These are phyloP conservation scores for Pestalotiopsis sp. DNA, from an alignment of 2,329 filamentous ascomycete species.

Conservation along the genomic window DNA sequence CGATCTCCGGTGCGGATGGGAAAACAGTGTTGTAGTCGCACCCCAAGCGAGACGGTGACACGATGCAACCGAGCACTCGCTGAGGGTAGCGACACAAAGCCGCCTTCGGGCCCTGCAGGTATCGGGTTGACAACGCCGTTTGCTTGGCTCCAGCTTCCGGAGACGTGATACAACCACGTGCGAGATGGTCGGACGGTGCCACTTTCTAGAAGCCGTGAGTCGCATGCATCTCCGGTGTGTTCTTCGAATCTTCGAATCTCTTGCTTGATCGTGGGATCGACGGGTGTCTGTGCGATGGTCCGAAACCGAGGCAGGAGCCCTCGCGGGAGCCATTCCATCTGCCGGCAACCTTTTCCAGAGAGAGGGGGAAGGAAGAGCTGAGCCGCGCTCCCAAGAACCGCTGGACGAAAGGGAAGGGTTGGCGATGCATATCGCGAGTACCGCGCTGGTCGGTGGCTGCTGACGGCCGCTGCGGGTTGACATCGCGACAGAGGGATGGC, in stretches of 20 bases:
- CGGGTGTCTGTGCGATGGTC: neutral
- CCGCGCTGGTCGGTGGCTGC: neutral
- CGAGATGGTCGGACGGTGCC: neutral
- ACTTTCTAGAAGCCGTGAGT: neutral
- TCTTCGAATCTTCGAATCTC: neutral
- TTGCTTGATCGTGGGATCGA: neutral
- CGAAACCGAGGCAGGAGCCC: neutral
- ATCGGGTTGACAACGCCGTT: constrained; percentile 1
- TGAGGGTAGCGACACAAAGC: neutral
- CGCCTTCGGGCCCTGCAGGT: neutral
- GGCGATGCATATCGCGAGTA: neutral
- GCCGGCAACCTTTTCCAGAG: neutral
- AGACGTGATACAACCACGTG: neutral
- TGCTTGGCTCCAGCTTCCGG: constrained; percentile 2
- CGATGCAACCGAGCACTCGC: neutral
- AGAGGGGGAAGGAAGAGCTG: too few relatives aligned
- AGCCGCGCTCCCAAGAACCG: neutral
- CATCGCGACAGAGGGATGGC: neutral
- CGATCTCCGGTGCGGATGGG: neutral
- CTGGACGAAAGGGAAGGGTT: neutral
- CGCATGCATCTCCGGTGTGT: neutral
- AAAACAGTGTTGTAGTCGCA: neutral
- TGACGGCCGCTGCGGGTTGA: neutral
- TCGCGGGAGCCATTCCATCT: neutral
- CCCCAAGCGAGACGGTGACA: neutral